A percentile compares a stretch with the other conserved stretches of the same genome.
Conservation (phyloP, 176 grass and related monocot species). For the Oryza brachyantha region DNA sequence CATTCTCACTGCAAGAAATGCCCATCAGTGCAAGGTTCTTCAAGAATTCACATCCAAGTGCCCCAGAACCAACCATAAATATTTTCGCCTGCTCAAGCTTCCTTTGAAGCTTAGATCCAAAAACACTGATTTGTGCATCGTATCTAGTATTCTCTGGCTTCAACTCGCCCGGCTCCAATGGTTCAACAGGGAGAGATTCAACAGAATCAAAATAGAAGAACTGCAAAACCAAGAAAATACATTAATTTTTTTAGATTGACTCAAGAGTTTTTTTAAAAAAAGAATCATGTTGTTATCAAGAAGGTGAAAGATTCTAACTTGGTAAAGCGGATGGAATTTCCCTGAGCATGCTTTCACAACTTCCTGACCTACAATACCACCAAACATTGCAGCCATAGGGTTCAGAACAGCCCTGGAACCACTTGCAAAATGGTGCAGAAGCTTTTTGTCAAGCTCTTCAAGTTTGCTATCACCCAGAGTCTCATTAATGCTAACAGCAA, state of each 20-base stretch:
- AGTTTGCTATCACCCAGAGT: slow-evolving; percentile 57
- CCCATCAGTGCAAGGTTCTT: slow-evolving; percentile 93
- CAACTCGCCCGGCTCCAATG: slow-evolving; percentile 58
- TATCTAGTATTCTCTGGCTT: slow-evolving; percentile 68
- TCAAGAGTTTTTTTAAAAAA: slow-evolving; percentile 1
- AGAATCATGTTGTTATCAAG: neutral
- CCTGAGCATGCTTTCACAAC: slow-evolving; percentile 91
- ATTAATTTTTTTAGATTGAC: neutral
- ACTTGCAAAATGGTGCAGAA: slow-evolving; percentile 66
- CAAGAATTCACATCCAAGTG: slow-evolving; percentile 87
- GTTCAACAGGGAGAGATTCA: slow-evolving; percentile 81
- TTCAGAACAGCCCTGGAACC: slow-evolving; percentile 85
- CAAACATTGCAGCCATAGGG: slow-evolving; percentile 93
- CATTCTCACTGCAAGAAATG: slow-evolving; percentile 63
- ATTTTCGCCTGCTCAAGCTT: slow-evolving; percentile 81
- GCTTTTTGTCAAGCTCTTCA: slow-evolving; percentile 71
- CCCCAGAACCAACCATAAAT: slow-evolving; percentile 89
- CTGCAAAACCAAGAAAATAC: slow-evolving; percentile 41
- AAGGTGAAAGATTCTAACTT: slow-evolving; percentile 41
- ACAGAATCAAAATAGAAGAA: slow-evolving; percentile 98
- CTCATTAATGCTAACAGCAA: slow-evolving; percentile 62
- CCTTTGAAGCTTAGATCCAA: slow-evolving; percentile 78
- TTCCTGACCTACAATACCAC: slow-evolving; percentile 90
- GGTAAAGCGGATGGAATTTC: slow-evolving; percentile 93
- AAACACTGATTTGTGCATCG: slow-evolving; percentile 86